Evolutionary conservation across 2,329 filamentous ascomycete genomes (phyloP).

Genomic region (Biscogniauxia mediterranea): DNA sequence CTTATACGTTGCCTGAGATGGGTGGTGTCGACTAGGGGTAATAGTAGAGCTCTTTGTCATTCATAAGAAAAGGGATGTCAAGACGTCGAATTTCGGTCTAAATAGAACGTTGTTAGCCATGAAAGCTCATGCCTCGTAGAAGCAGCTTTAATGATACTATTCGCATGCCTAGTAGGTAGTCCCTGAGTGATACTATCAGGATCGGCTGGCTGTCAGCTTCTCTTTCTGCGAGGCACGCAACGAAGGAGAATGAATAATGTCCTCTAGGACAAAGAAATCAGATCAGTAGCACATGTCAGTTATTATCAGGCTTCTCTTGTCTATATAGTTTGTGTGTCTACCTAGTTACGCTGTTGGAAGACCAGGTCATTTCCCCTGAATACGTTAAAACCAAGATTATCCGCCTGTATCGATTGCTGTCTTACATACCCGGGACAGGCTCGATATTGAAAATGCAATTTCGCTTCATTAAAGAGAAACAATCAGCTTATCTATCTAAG

Average conservation of each 20-base stretch:
- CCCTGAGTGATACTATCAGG: background rate
- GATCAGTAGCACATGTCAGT: background rate
- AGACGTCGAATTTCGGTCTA: background rate
- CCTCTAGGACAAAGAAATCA: background rate
- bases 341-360: background rate
- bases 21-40: background rate
- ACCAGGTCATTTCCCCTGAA: background rate
- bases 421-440: background rate
- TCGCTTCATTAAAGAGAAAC: slow-evolving; percentile 7
- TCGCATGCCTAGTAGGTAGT: background rate
- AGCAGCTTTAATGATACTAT: slow-evolving; percentile 4
- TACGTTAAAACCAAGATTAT: background rate
- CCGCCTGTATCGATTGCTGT: background rate
- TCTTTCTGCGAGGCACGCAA: background rate
- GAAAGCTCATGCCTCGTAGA: slow-evolving; percentile 5
- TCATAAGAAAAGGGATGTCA: slow-evolving; percentile 7
- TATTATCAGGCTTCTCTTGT: background rate
- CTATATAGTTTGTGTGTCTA: background rate
- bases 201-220: background rate
- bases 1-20: background rate
- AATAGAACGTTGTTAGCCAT: background rate
- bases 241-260: background rate
- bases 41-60: slow-evolving; percentile 8
- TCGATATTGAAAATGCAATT: slow-evolving; percentile 6
- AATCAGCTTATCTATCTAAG: background rate